Base-by-base conservation (phyloP, 2,329 filamentous ascomycete species). In the Didymella exigua region DNA sequence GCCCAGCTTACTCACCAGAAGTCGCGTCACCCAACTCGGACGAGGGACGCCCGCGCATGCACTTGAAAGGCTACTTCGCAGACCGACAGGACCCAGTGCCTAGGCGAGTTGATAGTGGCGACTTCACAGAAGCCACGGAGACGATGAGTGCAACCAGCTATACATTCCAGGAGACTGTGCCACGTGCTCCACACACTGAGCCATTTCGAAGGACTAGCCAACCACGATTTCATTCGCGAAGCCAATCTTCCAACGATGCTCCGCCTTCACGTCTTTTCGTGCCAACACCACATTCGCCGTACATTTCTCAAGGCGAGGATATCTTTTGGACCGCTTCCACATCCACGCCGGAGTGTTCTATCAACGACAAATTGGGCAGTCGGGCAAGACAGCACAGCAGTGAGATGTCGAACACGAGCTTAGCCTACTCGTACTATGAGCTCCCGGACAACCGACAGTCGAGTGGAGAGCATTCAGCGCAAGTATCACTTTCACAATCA, bases 351-450 rank as follows among this genome's bases (percentile, higher is more conserved):
- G 31, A 24, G 23, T 23, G 8, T 14, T 14, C 26, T 4, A 2
- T 18, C n/a, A 14, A 46, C 14, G 13, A 11, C 31, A 19, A 30
- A 24, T 14, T 33, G 9, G 14, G 13, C n/a, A n/a, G 34, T 4
- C 43, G 49, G 24, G 27, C 48, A 30, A 58, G 58, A 38, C 51
- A 55, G 6, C 56, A 59, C 10, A 65, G 65, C 34, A 73, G 69
- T 47, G 67, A 63, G 37, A 56, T 62, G 52, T 72, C 71, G 24
- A 61, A 41, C 30, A 56, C 56, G n/a, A 73, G 69, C 49, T 54
- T 61, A 23, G 57, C 65, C n/a, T 74, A 69, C 41, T 73, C 71
- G 6, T 69, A 62, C 30, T 74, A 73, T 42, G 68, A 71, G 46
- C 60, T 73, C 40, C 62, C 70, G 13, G 62, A 55, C 24, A 68